A percentile compares a stretch with the other conserved stretches of the same genome.
phyloP scores from a whole-genome alignment of 495 filamentous ascomycete species.

The Hamigera avellanea region DNA sequence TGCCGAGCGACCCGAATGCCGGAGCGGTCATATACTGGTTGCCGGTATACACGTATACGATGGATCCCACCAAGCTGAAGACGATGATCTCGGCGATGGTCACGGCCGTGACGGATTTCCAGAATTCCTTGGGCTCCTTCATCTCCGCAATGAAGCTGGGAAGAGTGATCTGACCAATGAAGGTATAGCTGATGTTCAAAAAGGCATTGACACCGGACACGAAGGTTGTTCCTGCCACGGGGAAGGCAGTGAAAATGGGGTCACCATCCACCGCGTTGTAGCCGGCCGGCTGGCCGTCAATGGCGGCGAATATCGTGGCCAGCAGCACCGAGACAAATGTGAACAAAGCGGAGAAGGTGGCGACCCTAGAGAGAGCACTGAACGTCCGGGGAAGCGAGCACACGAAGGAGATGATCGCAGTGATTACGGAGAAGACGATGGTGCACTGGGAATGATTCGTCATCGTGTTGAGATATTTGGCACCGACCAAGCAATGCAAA shows the following conservation, averaged over 20 bases:
- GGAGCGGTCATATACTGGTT: constrained; percentile 73
- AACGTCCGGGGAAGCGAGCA: constrained; percentile 78
- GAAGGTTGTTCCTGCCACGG: constrained; percentile 61
- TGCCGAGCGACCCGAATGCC: constrained; percentile 68
- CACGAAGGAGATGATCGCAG: constrained; percentile 57
- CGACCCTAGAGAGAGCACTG: constrained; percentile 59
- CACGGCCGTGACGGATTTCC: constrained; percentile 78
- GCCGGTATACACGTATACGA: constrained; percentile 73
- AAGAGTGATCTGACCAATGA: constrained; percentile 86
- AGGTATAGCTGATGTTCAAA: constrained; percentile 84
- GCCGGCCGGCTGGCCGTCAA: constrained; percentile 54
- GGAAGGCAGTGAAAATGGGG: constrained; percentile 52
- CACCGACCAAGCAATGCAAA: constrained; percentile 66
- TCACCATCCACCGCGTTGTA: constrained; percentile 45
- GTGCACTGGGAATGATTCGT: constrained; percentile 53
- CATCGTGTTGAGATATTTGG: constrained; percentile 81
- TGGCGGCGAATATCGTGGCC: constrained; percentile 64
- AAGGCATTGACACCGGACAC: constrained; percentile 72
- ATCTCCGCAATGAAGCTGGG: constrained; percentile 90
- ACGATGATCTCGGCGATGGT: constrained; percentile 76
- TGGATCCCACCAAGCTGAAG: constrained; percentile 62
- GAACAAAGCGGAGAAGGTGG: constrained; percentile 64
- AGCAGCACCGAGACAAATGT: constrained; percentile 79
- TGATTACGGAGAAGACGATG: constrained; percentile 59
- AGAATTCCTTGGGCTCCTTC: constrained; percentile 76